These are phyloP conservation scores for Cladorrhinum sp. DNA, from an alignment of 2,329 filamentous ascomycete genomes.

Conservation along the genomic window DNA sequence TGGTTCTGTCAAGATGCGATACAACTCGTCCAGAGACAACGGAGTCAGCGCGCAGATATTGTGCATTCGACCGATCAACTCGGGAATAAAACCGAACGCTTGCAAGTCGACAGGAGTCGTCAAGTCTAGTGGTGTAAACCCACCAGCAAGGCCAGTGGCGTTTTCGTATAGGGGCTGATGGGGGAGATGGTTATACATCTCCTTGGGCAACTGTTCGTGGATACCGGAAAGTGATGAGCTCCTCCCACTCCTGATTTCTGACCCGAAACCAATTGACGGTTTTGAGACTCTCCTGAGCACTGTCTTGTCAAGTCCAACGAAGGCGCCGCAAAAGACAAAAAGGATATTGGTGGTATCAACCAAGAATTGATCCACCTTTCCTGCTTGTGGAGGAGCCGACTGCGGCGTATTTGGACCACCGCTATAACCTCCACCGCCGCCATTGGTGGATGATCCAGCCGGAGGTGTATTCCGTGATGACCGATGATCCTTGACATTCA, in stretches of 20 bases:
- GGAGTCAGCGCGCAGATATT: conserved; percentile 83
- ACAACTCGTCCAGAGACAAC: conserved; percentile 64
- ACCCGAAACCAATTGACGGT: conserved; percentile 85
- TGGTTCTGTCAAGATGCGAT: conserved; percentile 88
- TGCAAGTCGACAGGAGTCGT: conserved; percentile 74
- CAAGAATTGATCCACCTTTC: conserved; percentile 62
- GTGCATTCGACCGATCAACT: conserved; percentile 92
- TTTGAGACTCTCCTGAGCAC: conserved; percentile 84
- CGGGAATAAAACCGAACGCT: conserved; percentile 86
- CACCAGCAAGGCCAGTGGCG: conserved; percentile 33
- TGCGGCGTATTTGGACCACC: conserved; percentile 39
- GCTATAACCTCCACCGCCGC: background rate
- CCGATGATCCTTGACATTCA: conserved; percentile 80
- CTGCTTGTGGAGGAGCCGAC: conserved; percentile 45
- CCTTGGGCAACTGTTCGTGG: conserved; percentile 62
- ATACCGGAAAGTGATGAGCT: conserved; percentile 46
- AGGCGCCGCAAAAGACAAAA: conserved; percentile 95
- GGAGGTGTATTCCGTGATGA: conserved; percentile 55
- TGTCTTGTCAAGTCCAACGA: conserved; percentile 85
- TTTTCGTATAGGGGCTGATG: conserved; percentile 43
- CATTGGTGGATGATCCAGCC: conserved; percentile 41
- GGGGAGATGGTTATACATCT: conserved; percentile 55
- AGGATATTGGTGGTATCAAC: conserved; percentile 95
- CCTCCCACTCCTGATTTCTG: conserved; percentile 63
- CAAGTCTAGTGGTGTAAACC: conserved; percentile 63